Percentiles rank a stretch among this genome's conserved stretches.
phyloP scores from a whole-genome alignment of 306 rosid genomes.

The Adenanthera pavonina region DNA sequence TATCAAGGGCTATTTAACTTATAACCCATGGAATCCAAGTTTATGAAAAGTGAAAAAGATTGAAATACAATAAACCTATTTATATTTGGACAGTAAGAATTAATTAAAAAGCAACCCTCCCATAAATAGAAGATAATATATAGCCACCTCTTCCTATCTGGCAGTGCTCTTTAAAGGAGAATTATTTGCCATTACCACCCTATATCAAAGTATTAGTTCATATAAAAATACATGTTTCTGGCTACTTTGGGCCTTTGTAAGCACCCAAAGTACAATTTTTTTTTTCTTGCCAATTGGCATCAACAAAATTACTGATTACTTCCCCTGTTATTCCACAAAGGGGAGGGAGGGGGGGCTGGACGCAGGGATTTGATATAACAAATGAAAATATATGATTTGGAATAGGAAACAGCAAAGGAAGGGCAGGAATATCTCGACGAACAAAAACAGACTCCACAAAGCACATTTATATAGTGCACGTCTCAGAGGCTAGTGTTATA shows the following conservation, averaged over 20 bases:
- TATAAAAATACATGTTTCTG: background rate
- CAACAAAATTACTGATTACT: background rate
- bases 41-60: background rate
- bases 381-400: background rate
- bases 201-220: background rate
- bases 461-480: background rate
- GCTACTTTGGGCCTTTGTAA: background rate
- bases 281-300: background rate
- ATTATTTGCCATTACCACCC: background rate
- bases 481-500: slow-evolving; percentile 1
- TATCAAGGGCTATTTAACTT: background rate
- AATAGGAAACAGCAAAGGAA: background rate
- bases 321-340: background rate
- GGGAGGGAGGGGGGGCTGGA: too few relatives aligned
- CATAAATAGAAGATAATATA: background rate
- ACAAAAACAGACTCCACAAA: background rate
- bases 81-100: too few relatives aligned
- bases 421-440: background rate
- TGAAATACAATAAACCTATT: background rate
- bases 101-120: too few relatives aligned
- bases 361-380: background rate
- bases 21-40: background rate
- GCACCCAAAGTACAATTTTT: background rate
- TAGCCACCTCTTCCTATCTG: background rate
- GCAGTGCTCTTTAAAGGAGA: background rate